Conservation (phyloP, 1,284 basidiomycete genomes). For the Leccinum griseonigrum region DNA sequence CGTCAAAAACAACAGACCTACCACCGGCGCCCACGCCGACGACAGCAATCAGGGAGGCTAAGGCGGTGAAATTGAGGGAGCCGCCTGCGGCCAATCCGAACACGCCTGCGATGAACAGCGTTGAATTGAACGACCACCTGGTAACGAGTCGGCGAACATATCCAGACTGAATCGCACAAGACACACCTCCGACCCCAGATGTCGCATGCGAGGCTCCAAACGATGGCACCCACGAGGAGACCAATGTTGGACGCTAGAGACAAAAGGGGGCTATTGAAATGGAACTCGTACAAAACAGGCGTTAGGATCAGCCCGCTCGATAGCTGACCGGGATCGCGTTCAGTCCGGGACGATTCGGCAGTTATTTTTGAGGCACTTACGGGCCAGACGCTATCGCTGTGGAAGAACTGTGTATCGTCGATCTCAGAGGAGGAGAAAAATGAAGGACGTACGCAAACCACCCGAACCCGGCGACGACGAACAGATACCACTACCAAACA, state of each 20-base stretch:
- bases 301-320: slow-evolving; percentile 55
- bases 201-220: slow-evolving; percentile 54
- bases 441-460: slow-evolving; percentile 61
- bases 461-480: slow-evolving; percentile 63
- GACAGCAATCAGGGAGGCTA: slow-evolving; percentile 45
- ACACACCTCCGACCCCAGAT: too few relatives aligned
- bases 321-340: slow-evolving; percentile 34
- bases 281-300: slow-evolving; percentile 56
- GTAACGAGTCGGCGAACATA: background rate
- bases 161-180: too few relatives aligned
- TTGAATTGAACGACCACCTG: slow-evolving; percentile 63
- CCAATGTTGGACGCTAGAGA: slow-evolving; percentile 61
- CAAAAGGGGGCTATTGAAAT: slow-evolving; percentile 53
- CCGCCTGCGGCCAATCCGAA: slow-evolving; percentile 52
- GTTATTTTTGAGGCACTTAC: slow-evolving; percentile 26
- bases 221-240: slow-evolving; percentile 59
- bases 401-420: background rate
- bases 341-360: background rate
- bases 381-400: slow-evolving; percentile 49
- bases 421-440: background rate
- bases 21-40: slow-evolving; percentile 49
- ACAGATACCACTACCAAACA: slow-evolving; percentile 49
- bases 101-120: slow-evolving; percentile 55
- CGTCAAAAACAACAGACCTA: slow-evolving; percentile 8
- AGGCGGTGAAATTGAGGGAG: slow-evolving; percentile 41